Evolutionary conservation across 1,284 basidiomycete genomes (phyloP), one percentile per base, ranked within the genome.

Genomic region (Lentinula novae-zelandiae): DNA sequence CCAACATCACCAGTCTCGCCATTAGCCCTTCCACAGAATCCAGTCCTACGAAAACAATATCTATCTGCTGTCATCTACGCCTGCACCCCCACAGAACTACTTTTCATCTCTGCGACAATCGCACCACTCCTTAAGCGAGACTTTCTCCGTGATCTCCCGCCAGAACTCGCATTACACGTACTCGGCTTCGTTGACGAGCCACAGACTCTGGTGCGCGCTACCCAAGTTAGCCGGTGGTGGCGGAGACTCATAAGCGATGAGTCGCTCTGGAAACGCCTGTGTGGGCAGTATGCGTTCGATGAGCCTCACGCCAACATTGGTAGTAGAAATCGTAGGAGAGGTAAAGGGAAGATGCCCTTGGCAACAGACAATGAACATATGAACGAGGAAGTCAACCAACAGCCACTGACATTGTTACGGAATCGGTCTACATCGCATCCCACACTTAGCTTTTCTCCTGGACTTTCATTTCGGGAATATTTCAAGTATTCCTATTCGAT

Each of bases 151-250:
- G 86, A 89, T 33, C 78, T 98, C 0, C 96, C 96, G 0, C 77
- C 86, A 15, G 96, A 99, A 73, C 80, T 99, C 38, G 84, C 88
- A 0, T 75, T 97, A 31, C 86, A 95, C 69, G 85, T 96, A 58
- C 80, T 98, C 57, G 77, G 80, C 66, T 96, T 90, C 72, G 80
- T 98, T 54, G 89, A 96, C 65, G 91, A 95, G 53, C 90, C 93
- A 0, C 77, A 78, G 53, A 90, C 92, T 0, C 84, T 98, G 5
- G 81, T 86, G 0, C 76, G 91, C 6, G 90, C 90, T 0, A 81
- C 84, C 48, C 80, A 83, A 53, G 96, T 98, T 31, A 92, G 87
- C 66, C 79, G 81, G 54, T 82, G 82, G 61, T 98, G 96, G 96
- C 76, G 84, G 50, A 77, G 75, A 9, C 81, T 98, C 3, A 81